Conservation (phyloP, 2,329 filamentous ascomycete species). For the Fusarium sp. region DNA sequence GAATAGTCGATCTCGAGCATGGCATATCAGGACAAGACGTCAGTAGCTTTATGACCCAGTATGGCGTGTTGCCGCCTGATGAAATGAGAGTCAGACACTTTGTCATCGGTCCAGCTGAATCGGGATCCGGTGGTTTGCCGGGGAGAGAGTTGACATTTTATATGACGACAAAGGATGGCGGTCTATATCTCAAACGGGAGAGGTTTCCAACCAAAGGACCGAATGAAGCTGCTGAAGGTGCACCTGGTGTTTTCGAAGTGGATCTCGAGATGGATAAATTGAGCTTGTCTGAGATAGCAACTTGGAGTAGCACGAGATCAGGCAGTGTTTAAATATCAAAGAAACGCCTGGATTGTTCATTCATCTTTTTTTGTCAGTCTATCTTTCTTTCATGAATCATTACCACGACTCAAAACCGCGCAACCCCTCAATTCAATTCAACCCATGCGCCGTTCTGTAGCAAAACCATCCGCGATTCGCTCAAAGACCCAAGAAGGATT, state of each 20-base stretch:
- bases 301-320: not conserved
- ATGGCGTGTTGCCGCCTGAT: not conserved
- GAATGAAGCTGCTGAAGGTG: not conserved
- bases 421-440: not conserved
- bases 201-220: not conserved
- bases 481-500: too few relatives aligned
- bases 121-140: not conserved
- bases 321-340: not conserved
- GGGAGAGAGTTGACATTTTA: slow-evolving; percentile 10
- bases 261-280: not conserved
- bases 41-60: not conserved
- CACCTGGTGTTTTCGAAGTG: slow-evolving; percentile 3
- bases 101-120: slow-evolving; percentile 3
- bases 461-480: too few relatives aligned
- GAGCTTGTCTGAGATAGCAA: not conserved
- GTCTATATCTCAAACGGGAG: slow-evolving; percentile 1
- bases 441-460: not conserved
- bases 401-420: not conserved
- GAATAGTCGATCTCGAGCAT: slow-evolving; percentile 16
- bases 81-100: slow-evolving; percentile 13
- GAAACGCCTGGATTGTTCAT: slow-evolving; percentile 5
- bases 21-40: not conserved
- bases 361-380: not conserved
- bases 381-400: slow-evolving; percentile 24
- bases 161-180: not conserved